Evolutionary conservation across 768 basidiomycete species (phyloP), one percentile per base, ranked within the genome.

Genomic region (Suillus lakei): DNA sequence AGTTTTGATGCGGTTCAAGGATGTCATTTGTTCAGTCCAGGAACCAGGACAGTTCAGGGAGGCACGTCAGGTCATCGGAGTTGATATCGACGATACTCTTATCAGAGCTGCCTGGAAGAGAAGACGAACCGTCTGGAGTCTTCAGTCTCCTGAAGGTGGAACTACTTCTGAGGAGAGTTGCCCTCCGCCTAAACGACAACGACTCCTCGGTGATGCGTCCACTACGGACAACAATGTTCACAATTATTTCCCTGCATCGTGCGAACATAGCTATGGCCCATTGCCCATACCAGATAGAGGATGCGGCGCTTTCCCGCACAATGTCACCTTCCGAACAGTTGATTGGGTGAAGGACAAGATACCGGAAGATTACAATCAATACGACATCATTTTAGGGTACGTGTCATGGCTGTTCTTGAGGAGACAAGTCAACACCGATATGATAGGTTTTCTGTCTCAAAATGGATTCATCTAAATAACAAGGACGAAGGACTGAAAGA

Each of bases 401-500:
- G 90, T 77, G 23, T 28, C 28, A 9, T 21, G 39, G 12, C 58
- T 13, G 18, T 59, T 59, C 38, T 30, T 28, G 39, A 59, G 6
- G 26, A 21, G 26, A 41, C 5, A 63, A 39, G 30, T 39, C 61
- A 26, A 30, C 30, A 62, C 13, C 10, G 23, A 34, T 39, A 5
- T 48, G 38, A 4, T 72, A 95, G 93, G 1, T 88, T 97, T 69
- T 96, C 95, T 0, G 78, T 96, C 51, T 87, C 94, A 0, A 97
- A 96, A 77, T 97, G 95, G 95, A 93, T 96, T 36, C 95, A 97
- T 75, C 80, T 97, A 12, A 89, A 95, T 68, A 81, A 82, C 13
- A 91, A 91, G 12, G 95, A 98, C 71, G 84, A 85, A 1, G 95
- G 88, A 0, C 70, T 97, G n/a, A 68, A 75, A 41, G 64, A 68